Evolutionary conservation across 2,329 filamentous ascomycete genomes (phyloP), one percentile per base, ranked within the genome.

Genomic region (Sporothrix inflata): DNA sequence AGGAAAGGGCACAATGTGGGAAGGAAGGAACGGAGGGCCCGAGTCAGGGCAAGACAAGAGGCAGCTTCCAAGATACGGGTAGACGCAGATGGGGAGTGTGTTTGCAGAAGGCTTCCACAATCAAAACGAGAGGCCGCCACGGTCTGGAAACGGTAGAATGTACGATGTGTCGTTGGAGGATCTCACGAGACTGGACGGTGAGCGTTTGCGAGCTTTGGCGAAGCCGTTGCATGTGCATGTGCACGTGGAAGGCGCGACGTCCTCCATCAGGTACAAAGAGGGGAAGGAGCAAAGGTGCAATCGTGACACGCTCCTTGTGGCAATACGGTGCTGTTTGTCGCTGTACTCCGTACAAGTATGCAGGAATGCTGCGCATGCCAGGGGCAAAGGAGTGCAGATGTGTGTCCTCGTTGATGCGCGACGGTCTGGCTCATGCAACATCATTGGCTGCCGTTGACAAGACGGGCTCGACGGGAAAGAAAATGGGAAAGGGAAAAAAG

Each of bases 281-380:
- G 8, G 19, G 57, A 40, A 61, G 19, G 38, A 24, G 5, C n/a
- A 63, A 45, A 65, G 38, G 53, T n/a, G 53, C 27, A 55, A 30
- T 55, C 24, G 51, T 30, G 51, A 57, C 27, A 34, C 30, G 30
- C 53, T 57, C 5, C 14, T 16, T 27, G 27, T 57, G 53, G 53
- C 53, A 34, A 34, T 34, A 3, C 30, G 53, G 11, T 27, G 12
- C 9, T 24, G 49, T 24, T 24, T 24, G 53, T 53, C 45, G 19
- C 45, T 19, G n/a, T 63, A n/a, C n/a, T n/a, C n/a, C 9, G 57
- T 34, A n/a, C n/a, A 34, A 34, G 42, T 9, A 63, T 63, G 57
- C 57, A 49, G 65, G 65, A 30, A 67, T 63, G 65, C 63, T 67
- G 63, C 45, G 42, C 19, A 67, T 51, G 63, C 65, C 65, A 67